Evolutionary conservation across 2,329 filamentous ascomycete species (phyloP).

Genomic region (Grosmannia clavigera): DNA sequence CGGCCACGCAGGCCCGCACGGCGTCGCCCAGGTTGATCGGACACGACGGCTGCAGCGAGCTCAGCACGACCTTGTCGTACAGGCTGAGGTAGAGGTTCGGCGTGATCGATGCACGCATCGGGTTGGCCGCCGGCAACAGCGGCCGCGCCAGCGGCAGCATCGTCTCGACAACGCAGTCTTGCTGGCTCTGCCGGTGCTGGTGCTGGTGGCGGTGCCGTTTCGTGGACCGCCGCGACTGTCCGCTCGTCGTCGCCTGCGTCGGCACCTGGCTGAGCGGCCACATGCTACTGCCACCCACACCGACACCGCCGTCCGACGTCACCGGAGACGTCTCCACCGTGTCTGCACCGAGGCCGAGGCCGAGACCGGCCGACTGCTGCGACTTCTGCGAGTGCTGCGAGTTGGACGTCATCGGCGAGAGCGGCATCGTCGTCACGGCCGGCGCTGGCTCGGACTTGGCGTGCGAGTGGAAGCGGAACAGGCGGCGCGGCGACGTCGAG

Average conservation of each 20-base stretch:
- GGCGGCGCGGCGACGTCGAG: constrained; percentile 31
- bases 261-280: not conserved
- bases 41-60: constrained; percentile 68
- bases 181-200: not conserved
- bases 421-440: not conserved
- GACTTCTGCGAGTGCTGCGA: constrained; percentile 13
- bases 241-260: not conserved
- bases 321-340: constrained; percentile 28
- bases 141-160: constrained; percentile 63
- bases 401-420: not conserved
- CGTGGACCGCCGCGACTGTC: not conserved
- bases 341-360: constrained; percentile 9
- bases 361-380: not conserved
- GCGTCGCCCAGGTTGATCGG: constrained; percentile 81
- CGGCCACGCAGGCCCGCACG: constrained; percentile 66
- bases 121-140: constrained; percentile 59
- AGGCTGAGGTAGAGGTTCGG: constrained; percentile 66
- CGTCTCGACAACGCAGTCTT: constrained; percentile 39
- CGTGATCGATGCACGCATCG: constrained; percentile 65
- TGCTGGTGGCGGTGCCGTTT: not conserved
- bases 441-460: constrained; percentile 7
- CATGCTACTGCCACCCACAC: not conserved
- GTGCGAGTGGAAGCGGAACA: constrained; percentile 32
- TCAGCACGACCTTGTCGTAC: constrained; percentile 78
- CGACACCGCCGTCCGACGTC: constrained; percentile 22